Conservation (phyloP, 179 eudicot genomes). For the Carnegiea gigantea region DNA sequence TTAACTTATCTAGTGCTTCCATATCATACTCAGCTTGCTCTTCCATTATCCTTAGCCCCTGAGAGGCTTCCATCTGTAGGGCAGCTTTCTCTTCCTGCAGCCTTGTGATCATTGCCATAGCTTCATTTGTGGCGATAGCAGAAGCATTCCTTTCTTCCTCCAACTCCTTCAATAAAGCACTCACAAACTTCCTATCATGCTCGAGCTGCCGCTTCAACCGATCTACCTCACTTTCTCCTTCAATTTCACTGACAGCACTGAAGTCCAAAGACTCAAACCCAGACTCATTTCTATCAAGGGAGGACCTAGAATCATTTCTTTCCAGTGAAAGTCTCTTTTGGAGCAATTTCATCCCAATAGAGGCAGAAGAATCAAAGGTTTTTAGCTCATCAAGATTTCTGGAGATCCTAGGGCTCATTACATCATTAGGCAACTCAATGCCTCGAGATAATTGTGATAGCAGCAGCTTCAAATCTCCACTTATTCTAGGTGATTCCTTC, state of each 20-base stretch:
- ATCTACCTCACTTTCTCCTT: constrained; percentile 76
- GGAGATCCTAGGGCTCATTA: constrained; percentile 64
- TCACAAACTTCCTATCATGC: constrained; percentile 67
- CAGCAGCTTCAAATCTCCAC: constrained; percentile 72
- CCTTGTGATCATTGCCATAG: constrained; percentile 97
- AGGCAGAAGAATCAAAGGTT: constrained; percentile 42
- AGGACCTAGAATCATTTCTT: constrained; percentile 73
- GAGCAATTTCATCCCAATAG: constrained; percentile 49
- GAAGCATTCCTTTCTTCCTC: constrained; percentile 99
- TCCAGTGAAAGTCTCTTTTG: constrained; percentile 79
- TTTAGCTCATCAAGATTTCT: constrained; percentile 58
- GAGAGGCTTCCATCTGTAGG: constrained; percentile 91
- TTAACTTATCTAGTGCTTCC: constrained; percentile 76
- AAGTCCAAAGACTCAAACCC: constrained; percentile 65
- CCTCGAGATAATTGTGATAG: constrained; percentile 77
- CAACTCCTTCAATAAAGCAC: constrained; percentile 67
- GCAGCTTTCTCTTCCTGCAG: constrained; percentile 97
- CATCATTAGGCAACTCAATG: constrained; percentile 48
- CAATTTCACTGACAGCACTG: constrained; percentile 71
- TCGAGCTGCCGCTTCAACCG: constrained; percentile 78
- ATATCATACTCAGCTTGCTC: constrained; percentile 93
- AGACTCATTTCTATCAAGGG: constrained; percentile 46
- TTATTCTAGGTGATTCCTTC: constrained; percentile 56
- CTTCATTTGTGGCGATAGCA: constrained; percentile 78
- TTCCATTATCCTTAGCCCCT: constrained; percentile 88